Percentiles rank a stretch among this genome's conserved stretches.
phyloP scores from a whole-genome alignment of 306 rosid species.

The peach (Prunus persica) region DNA sequence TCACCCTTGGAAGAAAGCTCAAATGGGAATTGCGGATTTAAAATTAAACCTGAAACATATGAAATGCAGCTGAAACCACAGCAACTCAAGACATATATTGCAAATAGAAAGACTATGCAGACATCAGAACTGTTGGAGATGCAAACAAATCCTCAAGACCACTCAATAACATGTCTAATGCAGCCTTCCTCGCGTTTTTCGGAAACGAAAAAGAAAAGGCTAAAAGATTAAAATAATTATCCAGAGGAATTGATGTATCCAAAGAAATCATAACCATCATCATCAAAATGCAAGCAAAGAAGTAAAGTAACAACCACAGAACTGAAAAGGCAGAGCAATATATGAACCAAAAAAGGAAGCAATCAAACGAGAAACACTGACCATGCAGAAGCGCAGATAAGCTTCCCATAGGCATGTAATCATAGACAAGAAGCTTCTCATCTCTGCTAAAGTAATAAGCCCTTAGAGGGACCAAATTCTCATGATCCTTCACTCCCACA shows the following conservation, averaged over 20 bases:
- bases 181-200: too few species aligned
- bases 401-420: constrained; percentile 65
- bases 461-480: constrained; percentile 42
- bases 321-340: not conserved
- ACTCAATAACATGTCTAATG: not conserved
- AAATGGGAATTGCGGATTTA: not conserved
- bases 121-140: not conserved
- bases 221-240: not conserved
- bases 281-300: not conserved
- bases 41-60: not conserved
- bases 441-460: constrained; percentile 48
- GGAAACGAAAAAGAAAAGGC: not conserved
- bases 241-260: not conserved
- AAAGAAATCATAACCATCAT: constrained; percentile 1
- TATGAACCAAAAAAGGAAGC: not conserved
- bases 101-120: not conserved
- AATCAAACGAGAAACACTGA: constrained; percentile 8
- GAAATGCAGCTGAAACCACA: not conserved
- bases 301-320: not conserved
- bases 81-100: not conserved
- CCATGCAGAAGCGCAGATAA: constrained; percentile 55
- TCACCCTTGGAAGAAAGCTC: not conserved
- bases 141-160: not conserved
- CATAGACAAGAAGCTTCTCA: constrained; percentile 57
- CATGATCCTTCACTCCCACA: constrained; percentile 49